These are phyloP conservation scores for Durusdinium trenchii DNA, from an alignment of 73 alveolate genomes.

Conservation along the genomic window DNA sequence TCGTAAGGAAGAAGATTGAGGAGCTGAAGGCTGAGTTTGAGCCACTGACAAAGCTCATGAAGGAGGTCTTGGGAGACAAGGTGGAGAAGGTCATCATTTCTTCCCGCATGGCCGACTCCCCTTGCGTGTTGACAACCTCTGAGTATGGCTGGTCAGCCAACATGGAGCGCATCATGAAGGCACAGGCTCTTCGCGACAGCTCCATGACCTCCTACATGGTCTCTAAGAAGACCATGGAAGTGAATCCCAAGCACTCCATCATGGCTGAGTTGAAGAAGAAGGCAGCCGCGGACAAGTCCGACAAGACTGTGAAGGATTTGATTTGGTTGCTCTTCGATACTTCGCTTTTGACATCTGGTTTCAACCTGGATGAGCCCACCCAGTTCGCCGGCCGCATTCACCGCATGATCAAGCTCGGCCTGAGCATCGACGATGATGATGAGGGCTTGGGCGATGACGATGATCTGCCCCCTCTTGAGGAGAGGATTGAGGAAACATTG, in stretches of 20 bases:
- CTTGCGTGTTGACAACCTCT: constrained; percentile 99
- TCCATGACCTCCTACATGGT: constrained; percentile 87
- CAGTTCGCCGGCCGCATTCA: constrained; percentile 99
- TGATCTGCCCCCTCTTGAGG: constrained; percentile 80
- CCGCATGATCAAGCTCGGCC: constrained; percentile 99
- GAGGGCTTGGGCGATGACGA: constrained; percentile 90
- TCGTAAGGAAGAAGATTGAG: constrained; percentile 98
- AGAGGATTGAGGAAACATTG: too few species aligned
- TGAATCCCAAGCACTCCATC: constrained; percentile 47
- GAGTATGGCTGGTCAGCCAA: constrained; percentile 99
- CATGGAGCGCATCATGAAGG: constrained; percentile 99
- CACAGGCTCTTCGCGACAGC: constrained; percentile 66
- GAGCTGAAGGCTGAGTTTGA: constrained; percentile 99
- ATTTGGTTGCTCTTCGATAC: constrained; percentile 99
- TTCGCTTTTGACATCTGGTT: constrained; percentile 99
- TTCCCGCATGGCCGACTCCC: constrained; percentile 99
- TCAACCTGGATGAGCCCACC: constrained; percentile 99
- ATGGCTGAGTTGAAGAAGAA: constrained; percentile 94
- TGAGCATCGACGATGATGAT: constrained; percentile 83
- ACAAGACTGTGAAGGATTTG: constrained; percentile 99
- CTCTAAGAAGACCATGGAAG: constrained; percentile 94
- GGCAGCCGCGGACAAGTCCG: constrained; percentile 99
- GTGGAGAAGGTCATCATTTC: constrained; percentile 99
- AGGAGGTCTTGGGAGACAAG: constrained; percentile 99
- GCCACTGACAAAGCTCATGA: constrained; percentile 99